Base-by-base conservation (phyloP, 2,329 filamentous ascomycete genomes). In the Pseudogymnoascus sp. region DNA sequence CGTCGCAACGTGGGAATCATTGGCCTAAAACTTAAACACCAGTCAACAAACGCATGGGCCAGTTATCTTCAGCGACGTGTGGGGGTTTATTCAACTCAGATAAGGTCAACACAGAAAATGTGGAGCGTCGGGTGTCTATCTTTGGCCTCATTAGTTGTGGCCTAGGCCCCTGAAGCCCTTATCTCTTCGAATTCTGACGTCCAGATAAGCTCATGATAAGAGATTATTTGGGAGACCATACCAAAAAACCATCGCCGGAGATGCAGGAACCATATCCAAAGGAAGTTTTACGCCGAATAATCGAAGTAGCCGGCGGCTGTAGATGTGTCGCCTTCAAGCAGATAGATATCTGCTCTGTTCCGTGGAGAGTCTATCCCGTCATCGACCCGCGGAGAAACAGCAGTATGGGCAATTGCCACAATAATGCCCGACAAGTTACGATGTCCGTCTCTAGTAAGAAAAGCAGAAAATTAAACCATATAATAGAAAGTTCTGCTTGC, bases 131-230 rank as follows among this genome's bases (percentile, higher is more conserved):
- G 28, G 50, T 56, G 44, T 50, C 21, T 28, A 50, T 50, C 40
- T 23, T 44, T 44, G 40, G 11, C 40, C 11, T 50, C 44, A 21
- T 28, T 23, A 46, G 23, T 53, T 53, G 3, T 8, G 46, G 50
- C 8, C 50, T 56, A 34, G 28, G 28, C 50, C 50, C 50, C 50
- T 36, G 50, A 56, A 28, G n/a, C 50, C 12, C 50, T 56, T 56
- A 56, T 56, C 50, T 56, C 25, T 56, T 5, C 50, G 25, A 34
- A 34, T 34, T 28, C 50, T 34, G 50, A 34, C n/a, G 50, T 56
- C 50, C n/a, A 56, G 50, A 56, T 56, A 56, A 56, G 50, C 50
- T 56, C 50, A 56, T 36, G 50, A 56, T 56, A 56, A 56, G 50
- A 56, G 50, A 56, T 34, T 34, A 16, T 34, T 34, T 12, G 21